These are phyloP conservation scores for Debaryomyces hansenii DNA, from an alignment of 805 yeast species.

Conservation along the genomic window DNA sequence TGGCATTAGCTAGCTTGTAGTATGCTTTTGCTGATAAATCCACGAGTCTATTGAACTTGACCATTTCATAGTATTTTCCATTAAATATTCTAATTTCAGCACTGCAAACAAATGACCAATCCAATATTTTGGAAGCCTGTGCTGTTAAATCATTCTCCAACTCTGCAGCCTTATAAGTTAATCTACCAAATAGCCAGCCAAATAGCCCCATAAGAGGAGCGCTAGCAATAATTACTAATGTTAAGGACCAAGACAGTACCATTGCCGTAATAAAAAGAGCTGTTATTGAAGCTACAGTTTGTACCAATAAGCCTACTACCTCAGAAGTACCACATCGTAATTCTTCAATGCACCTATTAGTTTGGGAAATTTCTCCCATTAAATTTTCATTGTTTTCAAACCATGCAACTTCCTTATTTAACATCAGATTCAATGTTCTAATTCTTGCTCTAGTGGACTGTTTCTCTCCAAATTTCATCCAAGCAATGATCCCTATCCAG, in stretches of 20 bases:
- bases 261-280: constrained; percentile 66
- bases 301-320: constrained; percentile 56
- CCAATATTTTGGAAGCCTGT: constrained; percentile 56
- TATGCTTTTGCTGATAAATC: constrained; percentile 39
- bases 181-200: constrained; percentile 50
- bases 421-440: constrained; percentile 42
- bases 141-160: constrained; percentile 59
- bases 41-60: constrained; percentile 39
- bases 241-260: constrained; percentile 80
- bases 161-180: constrained; percentile 49
- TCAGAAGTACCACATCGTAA: constrained; percentile 67
- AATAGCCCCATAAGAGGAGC: constrained; percentile 63
- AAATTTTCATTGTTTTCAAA: constrained; percentile 56
- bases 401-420: constrained; percentile 57
- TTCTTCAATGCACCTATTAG: constrained; percentile 75
- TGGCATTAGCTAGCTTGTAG: constrained; percentile 44
- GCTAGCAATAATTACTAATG: constrained; percentile 72
- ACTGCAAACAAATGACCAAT: constrained; percentile 69
- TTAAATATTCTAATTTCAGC: constrained; percentile 61
- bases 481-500: constrained; percentile 57
- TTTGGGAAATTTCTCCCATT: constrained; percentile 64
- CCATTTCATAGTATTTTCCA: constrained; percentile 54
- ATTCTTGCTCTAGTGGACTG: constrained; percentile 61
- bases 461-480: constrained; percentile 73
- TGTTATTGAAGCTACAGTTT: constrained; percentile 51